Evolutionary conservation across 306 rosid genomes (phyloP).

Genomic region (Cicer chorassanicum): DNA sequence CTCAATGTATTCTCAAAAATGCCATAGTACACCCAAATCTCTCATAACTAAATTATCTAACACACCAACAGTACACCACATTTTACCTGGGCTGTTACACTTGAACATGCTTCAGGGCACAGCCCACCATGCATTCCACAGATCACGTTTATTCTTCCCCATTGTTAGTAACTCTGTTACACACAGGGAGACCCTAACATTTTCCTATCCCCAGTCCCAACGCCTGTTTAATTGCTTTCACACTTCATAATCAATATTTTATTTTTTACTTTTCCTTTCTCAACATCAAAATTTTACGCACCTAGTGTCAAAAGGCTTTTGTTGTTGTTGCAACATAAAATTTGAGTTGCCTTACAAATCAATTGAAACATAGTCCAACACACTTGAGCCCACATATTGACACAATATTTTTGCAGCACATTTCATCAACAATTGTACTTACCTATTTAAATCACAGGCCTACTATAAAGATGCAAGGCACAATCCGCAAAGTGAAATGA

Average conservation of each 20-base stretch:
- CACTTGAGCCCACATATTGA: conserved; percentile 24
- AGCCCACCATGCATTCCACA: not conserved
- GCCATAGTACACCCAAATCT: conserved; percentile 9
- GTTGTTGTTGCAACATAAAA: not conserved
- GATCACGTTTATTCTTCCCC: not conserved
- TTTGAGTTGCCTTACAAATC: not conserved
- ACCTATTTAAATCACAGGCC: not conserved
- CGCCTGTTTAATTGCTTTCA: not conserved
- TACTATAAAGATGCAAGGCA: not conserved
- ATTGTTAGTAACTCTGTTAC: not conserved
- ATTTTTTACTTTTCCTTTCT: conserved; percentile 4
- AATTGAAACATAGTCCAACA: conserved; percentile 35
- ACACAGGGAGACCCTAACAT: not conserved
- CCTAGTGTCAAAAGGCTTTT: not conserved
- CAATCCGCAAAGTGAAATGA: conserved; percentile 16
- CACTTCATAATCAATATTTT: conserved; percentile 11
- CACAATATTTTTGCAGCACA: conserved; percentile 15
- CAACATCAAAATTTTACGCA: not conserved
- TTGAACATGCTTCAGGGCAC: not conserved
- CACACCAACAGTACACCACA: not conserved
- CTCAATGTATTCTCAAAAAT: not conserved
- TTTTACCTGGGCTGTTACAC: not conserved
- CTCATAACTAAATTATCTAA: not conserved
- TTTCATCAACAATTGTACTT: conserved; percentile 12
- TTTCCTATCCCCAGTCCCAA: no score